phyloP scores from a whole-genome alignment of 2,329 filamentous ascomycete genomes.

The Monilinia fructigena region DNA sequence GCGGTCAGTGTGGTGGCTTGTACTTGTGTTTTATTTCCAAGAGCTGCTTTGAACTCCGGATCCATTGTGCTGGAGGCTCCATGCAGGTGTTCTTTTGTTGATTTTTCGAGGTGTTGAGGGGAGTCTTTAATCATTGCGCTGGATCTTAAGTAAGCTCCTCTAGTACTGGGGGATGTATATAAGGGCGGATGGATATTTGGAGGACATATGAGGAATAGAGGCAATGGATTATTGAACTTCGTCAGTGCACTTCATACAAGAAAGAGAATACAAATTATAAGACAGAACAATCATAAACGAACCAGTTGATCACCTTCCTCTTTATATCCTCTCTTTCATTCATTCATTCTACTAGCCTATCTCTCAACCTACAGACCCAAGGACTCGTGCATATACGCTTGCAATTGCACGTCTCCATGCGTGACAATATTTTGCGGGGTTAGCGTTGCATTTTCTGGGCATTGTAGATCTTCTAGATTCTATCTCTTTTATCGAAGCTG shows the following conservation, averaged over 20 bases:
- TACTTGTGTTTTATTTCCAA: slow-evolving; percentile 33
- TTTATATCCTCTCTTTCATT: background rate
- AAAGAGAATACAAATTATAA: background rate
- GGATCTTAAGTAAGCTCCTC: background rate
- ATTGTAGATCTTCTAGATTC: background rate
- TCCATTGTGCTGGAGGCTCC: background rate
- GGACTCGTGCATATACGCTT: background rate
- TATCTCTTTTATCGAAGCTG: background rate
- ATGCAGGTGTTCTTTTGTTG: background rate
- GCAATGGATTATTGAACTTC: no score
- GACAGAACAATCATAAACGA: background rate
- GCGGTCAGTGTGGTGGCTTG: slow-evolving; percentile 41
- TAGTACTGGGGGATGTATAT: no score
- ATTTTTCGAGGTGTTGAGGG: background rate
- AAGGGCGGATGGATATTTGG: background rate
- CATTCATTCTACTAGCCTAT: background rate
- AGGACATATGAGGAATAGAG: background rate
- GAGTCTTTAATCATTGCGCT: background rate
- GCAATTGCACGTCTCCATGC: background rate
- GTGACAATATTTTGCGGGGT: background rate
- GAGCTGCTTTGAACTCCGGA: background rate
- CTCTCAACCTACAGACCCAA: background rate
- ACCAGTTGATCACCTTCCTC: background rate
- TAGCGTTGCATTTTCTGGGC: background rate
- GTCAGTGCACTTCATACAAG: background rate